These are phyloP conservation scores for Botrytis deweyae DNA, from an alignment of 2,329 filamentous ascomycete species.

Conservation along the genomic window DNA sequence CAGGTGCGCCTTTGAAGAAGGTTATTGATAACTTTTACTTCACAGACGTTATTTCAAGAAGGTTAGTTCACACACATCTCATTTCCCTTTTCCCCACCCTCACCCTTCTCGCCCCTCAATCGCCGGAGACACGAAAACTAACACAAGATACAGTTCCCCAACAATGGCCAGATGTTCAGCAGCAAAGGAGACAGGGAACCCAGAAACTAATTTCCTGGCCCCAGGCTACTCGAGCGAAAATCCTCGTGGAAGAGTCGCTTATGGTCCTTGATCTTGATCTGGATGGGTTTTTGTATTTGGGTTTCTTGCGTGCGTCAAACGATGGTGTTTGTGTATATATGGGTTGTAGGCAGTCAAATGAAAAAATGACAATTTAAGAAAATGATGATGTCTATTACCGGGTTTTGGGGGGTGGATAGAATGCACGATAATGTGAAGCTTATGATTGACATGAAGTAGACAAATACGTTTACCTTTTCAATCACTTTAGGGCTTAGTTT, in stretches of 20 bases:
- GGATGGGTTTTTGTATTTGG: constrained; percentile 27
- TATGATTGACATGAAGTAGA: not conserved
- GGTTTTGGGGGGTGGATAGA: not conserved
- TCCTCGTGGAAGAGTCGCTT: constrained; percentile 38
- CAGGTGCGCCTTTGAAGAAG: constrained; percentile 73
- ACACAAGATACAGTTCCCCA: constrained; percentile 64
- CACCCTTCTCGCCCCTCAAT: not conserved
- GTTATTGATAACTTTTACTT: constrained; percentile 97
- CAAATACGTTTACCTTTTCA: not conserved
- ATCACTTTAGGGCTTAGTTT: too few species aligned
- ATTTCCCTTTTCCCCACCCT: too few species aligned
- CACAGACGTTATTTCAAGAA: constrained; percentile 94
- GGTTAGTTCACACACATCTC: constrained; percentile 53
- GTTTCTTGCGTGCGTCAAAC: constrained; percentile 30
- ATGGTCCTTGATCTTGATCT: constrained; percentile 37
- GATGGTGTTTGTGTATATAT: constrained; percentile 41
- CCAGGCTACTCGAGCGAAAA: constrained; percentile 51
- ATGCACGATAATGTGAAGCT: not conserved
- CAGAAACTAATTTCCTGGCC: constrained; percentile 77
- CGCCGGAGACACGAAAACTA: constrained; percentile 21
- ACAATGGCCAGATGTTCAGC: constrained; percentile 98
- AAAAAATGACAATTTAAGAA: constrained; percentile 27
- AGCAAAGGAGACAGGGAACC: constrained; percentile 79
- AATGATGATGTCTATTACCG: not conserved
- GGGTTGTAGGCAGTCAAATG: constrained; percentile 36